phyloP scores from a whole-genome alignment of 2,329 filamentous ascomycete genomes.

The Botrytis cinerea region DNA sequence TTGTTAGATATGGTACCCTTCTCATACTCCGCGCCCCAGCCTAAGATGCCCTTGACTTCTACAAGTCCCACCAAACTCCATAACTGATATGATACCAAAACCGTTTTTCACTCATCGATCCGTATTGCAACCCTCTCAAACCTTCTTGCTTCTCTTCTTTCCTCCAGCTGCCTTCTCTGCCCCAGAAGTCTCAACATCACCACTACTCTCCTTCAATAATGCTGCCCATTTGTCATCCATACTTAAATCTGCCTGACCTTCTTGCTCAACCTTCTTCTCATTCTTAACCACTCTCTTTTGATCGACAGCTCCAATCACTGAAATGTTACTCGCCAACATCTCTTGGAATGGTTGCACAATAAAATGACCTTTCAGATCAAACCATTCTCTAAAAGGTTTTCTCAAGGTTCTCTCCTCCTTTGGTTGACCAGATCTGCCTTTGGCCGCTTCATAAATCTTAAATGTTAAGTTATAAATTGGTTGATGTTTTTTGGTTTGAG shows the following conservation, averaged over 20 bases:
- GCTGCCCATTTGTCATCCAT: slow-evolving; percentile 41
- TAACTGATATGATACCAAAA: slow-evolving; percentile 3
- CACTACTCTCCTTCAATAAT: slow-evolving; percentile 38
- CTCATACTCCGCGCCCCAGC: neutral
- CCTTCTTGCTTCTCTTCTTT: slow-evolving; percentile 41
- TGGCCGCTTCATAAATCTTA: slow-evolving; percentile 45
- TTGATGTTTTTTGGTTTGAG: slow-evolving; percentile 73
- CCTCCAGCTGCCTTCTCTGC: slow-evolving; percentile 27
- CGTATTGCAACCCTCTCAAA: slow-evolving; percentile 14
- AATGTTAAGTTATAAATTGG: slow-evolving; percentile 79
- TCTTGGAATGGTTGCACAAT: slow-evolving; percentile 76
- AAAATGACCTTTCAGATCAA: slow-evolving; percentile 72
- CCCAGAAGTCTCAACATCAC: slow-evolving; percentile 24
- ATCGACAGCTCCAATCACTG: slow-evolving; percentile 66
- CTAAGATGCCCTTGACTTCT: neutral
- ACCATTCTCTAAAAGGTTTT: slow-evolving; percentile 73
- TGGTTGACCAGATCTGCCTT: slow-evolving; percentile 27
- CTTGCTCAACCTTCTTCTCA: slow-evolving; percentile 27
- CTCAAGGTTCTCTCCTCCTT: slow-evolving; percentile 50
- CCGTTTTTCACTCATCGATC: neutral
- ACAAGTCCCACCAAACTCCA: slow-evolving; percentile 9
- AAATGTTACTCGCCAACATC: slow-evolving; percentile 69
- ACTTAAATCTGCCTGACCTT: slow-evolving; percentile 27
- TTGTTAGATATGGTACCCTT: neutral
- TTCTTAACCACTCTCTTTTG: slow-evolving; percentile 53